phyloP scores from a whole-genome alignment of 73 alveolate species.

The Durusdinium trenchii region DNA sequence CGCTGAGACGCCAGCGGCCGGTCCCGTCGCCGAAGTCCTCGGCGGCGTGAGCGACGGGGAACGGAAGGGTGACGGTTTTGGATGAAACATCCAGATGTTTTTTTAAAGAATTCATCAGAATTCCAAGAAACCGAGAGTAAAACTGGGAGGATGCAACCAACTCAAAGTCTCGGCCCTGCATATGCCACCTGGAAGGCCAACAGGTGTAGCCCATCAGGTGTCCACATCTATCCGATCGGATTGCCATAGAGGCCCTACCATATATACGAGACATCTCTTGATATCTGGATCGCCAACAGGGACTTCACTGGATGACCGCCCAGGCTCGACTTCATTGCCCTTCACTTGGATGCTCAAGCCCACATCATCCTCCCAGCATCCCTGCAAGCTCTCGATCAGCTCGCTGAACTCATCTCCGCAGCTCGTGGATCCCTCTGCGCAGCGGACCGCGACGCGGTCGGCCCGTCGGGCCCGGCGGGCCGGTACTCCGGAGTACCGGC shows the following conservation, averaged over 20 bases:
- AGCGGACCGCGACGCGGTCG: neutral
- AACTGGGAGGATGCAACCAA: neutral
- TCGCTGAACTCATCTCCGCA: neutral
- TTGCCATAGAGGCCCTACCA: too few relatives aligned
- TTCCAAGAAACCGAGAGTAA: neutral
- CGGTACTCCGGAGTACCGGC: neutral
- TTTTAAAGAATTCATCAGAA: neutral
- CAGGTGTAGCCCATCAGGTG: too few relatives aligned
- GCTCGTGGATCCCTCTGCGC: neutral
- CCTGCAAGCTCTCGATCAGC: constrained; percentile 54
- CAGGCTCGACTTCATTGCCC: constrained; percentile 41
- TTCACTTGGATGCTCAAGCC: constrained; percentile 51
- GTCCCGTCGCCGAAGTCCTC: constrained; percentile 69
- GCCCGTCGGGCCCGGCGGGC: neutral
- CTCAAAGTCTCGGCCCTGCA: too few relatives aligned
- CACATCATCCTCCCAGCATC: constrained; percentile 70
- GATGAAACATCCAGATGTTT: neutral
- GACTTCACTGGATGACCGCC: neutral
- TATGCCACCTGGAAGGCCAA: too few relatives aligned
- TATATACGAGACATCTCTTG: too few relatives aligned
- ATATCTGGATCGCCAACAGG: too few relatives aligned
- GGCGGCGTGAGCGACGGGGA: too few relatives aligned
- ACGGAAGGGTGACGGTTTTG: too few relatives aligned
- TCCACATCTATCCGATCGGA: too few relatives aligned
- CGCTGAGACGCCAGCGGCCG: constrained; percentile 36